Evolutionary conservation across 306 rosid genomes (phyloP), one percentile per base, ranked within the genome.

Genomic region (Lagenaria siceraria): DNA sequence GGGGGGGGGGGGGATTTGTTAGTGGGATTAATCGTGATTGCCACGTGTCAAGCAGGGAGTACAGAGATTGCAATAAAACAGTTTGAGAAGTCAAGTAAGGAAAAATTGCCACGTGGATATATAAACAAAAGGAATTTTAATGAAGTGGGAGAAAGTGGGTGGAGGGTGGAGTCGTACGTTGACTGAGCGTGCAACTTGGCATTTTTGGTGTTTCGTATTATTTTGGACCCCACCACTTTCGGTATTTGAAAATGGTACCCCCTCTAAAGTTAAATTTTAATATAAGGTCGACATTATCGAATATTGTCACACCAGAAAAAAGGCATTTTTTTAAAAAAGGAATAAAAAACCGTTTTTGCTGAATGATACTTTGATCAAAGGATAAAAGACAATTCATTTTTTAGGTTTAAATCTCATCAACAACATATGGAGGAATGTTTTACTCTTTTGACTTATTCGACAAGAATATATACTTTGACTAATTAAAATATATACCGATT

Each of bases 181-280:
- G 74, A 68, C 74, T 68, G 35, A 42, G 74, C 53, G 10, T 68
- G 54, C 74, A 68, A 68, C 74, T 68, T 68, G 54, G 74, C 74
- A 68, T 12, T 40, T 68, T 68, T 42, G 9, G 54, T 42, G 54
- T 22, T 42, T 42, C 74, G 1, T 29, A 68, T 42, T 22, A 6
- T 3, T 12, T 68, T 6, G 2, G 74, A 21, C 74, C 74, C 74
- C 74, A 68, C 74, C 74, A 42, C 74, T 68, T 42, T 68, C 2
- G 54, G 31, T 68, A 21, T 24, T 68, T 40, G 4, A 18, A 53
- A 53, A 19, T 51, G 8, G 8, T 46, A 1, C 52, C 8, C 7
- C 55, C 8, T 52, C 8, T 52, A 52, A 52, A 52, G 21, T 15
- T 43, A 1, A 43, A 46, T 46, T 46, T 49, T 52, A 52, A 52